Evolutionary conservation across 371 early-diverging fungal genomes (phyloP).

Genomic region (Rhizopus arrhizus): DNA sequence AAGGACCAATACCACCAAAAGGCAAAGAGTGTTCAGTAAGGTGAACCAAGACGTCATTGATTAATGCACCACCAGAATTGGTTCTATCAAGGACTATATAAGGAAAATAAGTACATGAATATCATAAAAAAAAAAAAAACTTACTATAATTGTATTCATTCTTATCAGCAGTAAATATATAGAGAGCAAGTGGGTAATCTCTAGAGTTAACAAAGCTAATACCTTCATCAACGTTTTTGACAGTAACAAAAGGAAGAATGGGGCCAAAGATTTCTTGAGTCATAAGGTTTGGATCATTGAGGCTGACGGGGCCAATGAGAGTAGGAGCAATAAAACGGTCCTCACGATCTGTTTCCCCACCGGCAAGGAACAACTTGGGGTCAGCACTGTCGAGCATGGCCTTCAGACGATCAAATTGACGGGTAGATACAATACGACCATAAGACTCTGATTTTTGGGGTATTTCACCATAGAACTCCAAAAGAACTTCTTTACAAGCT

Average conservation of each 20-base stretch:
- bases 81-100: slow-evolving; percentile 51
- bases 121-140: background rate
- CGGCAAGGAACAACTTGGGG: slow-evolving; percentile 50
- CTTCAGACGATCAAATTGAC: slow-evolving; percentile 74
- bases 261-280: slow-evolving; percentile 83
- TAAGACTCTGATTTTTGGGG: slow-evolving; percentile 56
- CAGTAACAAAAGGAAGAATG: slow-evolving; percentile 71
- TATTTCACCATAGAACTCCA: slow-evolving; percentile 56
- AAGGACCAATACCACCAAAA: slow-evolving; percentile 86
- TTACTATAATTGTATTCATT: slow-evolving; percentile 39
- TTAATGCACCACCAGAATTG: slow-evolving; percentile 65
- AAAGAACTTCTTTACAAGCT: slow-evolving; percentile 44
- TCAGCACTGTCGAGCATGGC: slow-evolving; percentile 53
- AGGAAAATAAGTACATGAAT: slow-evolving; percentile 1
- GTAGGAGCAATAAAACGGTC: slow-evolving; percentile 72
- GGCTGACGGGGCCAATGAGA: slow-evolving; percentile 58
- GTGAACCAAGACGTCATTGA: slow-evolving; percentile 77
- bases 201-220: slow-evolving; percentile 51
- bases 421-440: slow-evolving; percentile 69
- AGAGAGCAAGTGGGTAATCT: slow-evolving; percentile 75
- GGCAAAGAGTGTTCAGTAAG: slow-evolving; percentile 62
- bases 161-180: slow-evolving; percentile 56
- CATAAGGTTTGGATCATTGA: slow-evolving; percentile 63
- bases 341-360: slow-evolving; percentile 58
- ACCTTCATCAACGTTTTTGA: slow-evolving; percentile 75